These are phyloP conservation scores for Aspergillus bertholletiae DNA, from an alignment of 495 filamentous ascomycete genomes.

Conservation along the genomic window DNA sequence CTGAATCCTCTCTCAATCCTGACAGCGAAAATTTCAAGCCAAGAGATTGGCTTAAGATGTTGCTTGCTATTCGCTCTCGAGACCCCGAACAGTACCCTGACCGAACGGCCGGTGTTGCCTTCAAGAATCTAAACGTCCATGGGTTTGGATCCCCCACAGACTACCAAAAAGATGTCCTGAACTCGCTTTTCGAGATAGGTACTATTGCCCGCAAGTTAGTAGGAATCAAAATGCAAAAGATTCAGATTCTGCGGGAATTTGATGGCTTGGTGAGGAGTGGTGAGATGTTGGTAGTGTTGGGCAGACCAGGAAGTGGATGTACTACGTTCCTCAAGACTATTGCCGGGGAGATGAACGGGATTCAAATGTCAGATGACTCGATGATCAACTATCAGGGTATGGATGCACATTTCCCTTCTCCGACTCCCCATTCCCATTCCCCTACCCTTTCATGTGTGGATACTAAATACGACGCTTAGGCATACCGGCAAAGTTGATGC, in stretches of 20 bases:
- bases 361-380: slow-evolving; percentile 55
- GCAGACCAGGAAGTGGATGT: slow-evolving; percentile 66
- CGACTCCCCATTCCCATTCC: background rate
- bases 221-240: slow-evolving; percentile 48
- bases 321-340: slow-evolving; percentile 70
- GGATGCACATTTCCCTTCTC: too few species aligned
- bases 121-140: slow-evolving; percentile 66
- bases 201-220: slow-evolving; percentile 38
- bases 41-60: slow-evolving; percentile 27
- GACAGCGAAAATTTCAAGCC: slow-evolving; percentile 24
- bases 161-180: slow-evolving; percentile 75
- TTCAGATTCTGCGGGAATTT: slow-evolving; percentile 67
- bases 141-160: slow-evolving; percentile 72
- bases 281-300: slow-evolving; percentile 78
- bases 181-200: slow-evolving; percentile 55
- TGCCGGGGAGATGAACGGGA: slow-evolving; percentile 66
- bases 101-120: slow-evolving; percentile 23
- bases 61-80: slow-evolving; percentile 17
- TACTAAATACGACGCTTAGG: background rate
- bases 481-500: slow-evolving; percentile 59
- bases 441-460: background rate
- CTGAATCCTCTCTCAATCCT: slow-evolving; percentile 25
- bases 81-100: slow-evolving; percentile 22
- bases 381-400: slow-evolving; percentile 72
- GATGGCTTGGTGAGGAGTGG: slow-evolving; percentile 68